phyloP scores from a whole-genome alignment of 1,284 basidiomycete genomes.

The Polyporus tsugae region DNA sequence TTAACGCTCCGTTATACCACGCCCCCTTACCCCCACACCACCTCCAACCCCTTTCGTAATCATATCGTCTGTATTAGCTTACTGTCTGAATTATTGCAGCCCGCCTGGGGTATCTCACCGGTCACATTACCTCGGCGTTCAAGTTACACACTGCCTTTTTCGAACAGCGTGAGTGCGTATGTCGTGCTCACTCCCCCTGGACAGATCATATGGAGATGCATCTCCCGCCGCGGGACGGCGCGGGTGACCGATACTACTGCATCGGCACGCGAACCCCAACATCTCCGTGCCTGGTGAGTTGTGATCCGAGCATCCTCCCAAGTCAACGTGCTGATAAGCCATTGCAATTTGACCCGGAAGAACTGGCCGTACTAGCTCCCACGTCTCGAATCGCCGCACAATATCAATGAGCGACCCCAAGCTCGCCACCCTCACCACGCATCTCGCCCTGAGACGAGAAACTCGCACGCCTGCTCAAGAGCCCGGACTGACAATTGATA shows the following conservation, averaged over 20 bases:
- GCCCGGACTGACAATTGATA: not conserved
- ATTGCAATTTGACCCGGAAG: not conserved
- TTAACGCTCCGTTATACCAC: not conserved
- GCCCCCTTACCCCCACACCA: not conserved
- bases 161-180: not conserved
- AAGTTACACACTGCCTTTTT: no score
- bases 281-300: not conserved
- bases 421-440: not conserved
- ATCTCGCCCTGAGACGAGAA: not conserved
- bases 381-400: not conserved
- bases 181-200: not conserved
- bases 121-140: no score
- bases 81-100: not conserved
- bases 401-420: not conserved
- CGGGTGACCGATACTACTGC: not conserved
- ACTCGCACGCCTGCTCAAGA: not conserved
- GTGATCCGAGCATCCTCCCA: not conserved
- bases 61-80: not conserved
- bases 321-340: conserved; percentile 1
- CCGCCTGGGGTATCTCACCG: no score
- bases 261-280: not conserved
- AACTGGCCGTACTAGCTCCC: not conserved
- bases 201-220: not conserved
- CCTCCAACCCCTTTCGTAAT: not conserved
- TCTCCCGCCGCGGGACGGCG: not conserved